These are phyloP conservation scores for Chamaecyparis obtusa DNA, from an alignment of 75 land plant genomes.

Conservation along the genomic window DNA sequence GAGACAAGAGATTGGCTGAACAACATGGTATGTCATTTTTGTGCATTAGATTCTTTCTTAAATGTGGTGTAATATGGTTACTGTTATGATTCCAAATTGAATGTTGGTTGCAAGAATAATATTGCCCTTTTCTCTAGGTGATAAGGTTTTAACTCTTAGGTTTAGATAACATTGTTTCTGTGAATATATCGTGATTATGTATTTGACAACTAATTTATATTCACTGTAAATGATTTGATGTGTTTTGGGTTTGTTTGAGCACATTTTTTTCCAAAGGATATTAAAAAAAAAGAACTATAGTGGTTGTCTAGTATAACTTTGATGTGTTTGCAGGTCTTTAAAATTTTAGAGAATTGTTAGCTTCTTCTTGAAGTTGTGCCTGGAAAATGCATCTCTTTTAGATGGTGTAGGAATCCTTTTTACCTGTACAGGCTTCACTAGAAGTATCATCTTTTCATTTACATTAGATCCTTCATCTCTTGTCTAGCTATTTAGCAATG, in stretches of 20 bases:
- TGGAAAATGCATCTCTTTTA: background rate
- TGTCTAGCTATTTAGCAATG: background rate
- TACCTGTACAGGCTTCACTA: background rate
- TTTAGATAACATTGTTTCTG: too few relatives aligned
- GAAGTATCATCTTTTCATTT: background rate
- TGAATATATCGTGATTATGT: too few relatives aligned
- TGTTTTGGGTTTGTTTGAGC: background rate
- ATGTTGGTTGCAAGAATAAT: background rate
- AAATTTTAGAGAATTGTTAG: background rate
- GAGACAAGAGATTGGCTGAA: slow-evolving; percentile 99
- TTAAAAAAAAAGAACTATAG: background rate
- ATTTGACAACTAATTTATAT: background rate
- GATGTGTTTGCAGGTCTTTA: background rate
- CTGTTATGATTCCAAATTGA: background rate
- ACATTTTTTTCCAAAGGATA: background rate
- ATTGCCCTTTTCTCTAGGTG: background rate
- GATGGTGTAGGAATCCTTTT: background rate
- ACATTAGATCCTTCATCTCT: background rate
- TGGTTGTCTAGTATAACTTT: background rate
- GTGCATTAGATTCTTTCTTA: background rate
- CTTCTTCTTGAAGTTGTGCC: background rate
- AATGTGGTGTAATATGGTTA: background rate
- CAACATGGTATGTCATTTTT: slow-evolving; percentile 66
- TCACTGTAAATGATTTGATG: background rate
- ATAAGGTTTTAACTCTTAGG: background rate